Evolutionary conservation across 768 basidiomycete genomes (phyloP).

Genomic region (Termitomyces heimii): DNA sequence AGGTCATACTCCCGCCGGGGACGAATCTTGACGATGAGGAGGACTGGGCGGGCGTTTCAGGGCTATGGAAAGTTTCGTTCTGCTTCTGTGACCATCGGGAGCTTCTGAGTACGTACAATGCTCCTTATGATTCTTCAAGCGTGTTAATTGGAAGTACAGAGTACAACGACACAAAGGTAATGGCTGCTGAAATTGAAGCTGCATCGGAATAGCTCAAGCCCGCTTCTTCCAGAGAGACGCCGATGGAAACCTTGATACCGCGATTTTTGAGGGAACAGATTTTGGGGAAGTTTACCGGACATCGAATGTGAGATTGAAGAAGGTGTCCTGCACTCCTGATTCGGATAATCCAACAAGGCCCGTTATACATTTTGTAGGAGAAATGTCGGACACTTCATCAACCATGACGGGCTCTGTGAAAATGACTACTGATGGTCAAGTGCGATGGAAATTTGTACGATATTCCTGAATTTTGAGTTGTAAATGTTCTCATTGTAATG

Average conservation of each 20-base stretch:
- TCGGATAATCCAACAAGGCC: constrained; percentile 45
- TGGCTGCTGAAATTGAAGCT: background rate
- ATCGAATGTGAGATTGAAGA: constrained; percentile 38
- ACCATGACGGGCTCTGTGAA: constrained; percentile 48
- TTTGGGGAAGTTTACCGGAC: constrained; percentile 50
- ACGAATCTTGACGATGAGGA: constrained; percentile 27
- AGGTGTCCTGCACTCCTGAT: constrained; percentile 37
- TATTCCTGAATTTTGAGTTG: background rate
- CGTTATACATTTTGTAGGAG: constrained; percentile 47
- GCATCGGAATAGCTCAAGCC: background rate
- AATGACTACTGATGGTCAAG: constrained; percentile 50
- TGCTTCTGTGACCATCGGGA: constrained; percentile 67
- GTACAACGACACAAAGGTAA: constrained; percentile 38
- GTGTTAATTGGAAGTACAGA: constrained; percentile 4
- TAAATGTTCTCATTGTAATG: background rate
- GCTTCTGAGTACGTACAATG: constrained; percentile 45
- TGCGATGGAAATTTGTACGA: constrained; percentile 64
- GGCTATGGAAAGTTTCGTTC: constrained; percentile 58
- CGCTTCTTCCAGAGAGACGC: constrained; percentile 19
- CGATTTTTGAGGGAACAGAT: constrained; percentile 43
- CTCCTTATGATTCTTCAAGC: background rate
- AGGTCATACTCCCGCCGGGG: constrained; percentile 37
- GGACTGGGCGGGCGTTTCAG: constrained; percentile 59
- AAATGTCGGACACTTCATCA: constrained; percentile 38
- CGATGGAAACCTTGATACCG: constrained; percentile 28